A percentile compares a stretch with the other conserved stretches of the same genome.
Conservation (phyloP, 352 stramenopile genomes). For the Phytopythium chamaehyphon region DNA sequence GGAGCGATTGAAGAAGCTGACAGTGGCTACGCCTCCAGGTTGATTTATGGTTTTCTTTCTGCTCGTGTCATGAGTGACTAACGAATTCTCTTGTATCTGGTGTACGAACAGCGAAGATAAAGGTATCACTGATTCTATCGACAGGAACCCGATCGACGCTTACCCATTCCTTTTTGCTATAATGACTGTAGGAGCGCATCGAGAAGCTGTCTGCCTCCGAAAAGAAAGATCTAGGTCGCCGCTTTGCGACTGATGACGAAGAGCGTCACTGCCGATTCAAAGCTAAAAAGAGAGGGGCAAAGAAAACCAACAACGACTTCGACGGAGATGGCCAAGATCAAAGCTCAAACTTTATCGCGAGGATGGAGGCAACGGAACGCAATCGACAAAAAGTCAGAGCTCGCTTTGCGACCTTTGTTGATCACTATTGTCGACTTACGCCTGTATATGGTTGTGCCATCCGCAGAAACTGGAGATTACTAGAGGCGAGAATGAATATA, state of each 20-base stretch:
- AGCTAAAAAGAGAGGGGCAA: constrained; percentile 16
- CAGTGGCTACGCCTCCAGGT: constrained; percentile 42
- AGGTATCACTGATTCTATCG: no score
- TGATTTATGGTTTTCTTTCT: background rate
- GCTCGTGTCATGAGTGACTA: background rate
- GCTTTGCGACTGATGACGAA: constrained; percentile 73
- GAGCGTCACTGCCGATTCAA: constrained; percentile 71
- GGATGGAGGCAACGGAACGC: constrained; percentile 76
- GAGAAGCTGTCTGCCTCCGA: constrained; percentile 51
- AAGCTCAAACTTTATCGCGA: constrained; percentile 48
- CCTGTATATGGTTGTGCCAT: background rate
- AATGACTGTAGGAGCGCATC: constrained; percentile 54
- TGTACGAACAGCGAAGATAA: no score
- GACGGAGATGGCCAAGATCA: constrained; percentile 14
- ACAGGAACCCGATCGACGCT: background rate
- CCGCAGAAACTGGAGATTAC: constrained; percentile 68
- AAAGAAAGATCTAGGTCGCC: constrained; percentile 29
- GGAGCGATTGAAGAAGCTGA: constrained; percentile 46
- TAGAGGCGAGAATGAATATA: constrained; percentile 75
- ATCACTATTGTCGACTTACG: no score
- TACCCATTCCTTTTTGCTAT: background rate
- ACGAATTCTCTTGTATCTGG: no score
- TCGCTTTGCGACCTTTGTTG: no score
- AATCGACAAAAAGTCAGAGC: constrained; percentile 66
- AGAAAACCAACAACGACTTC: constrained; percentile 17